A percentile compares a stretch with the other conserved stretches of the same genome.
These are phyloP conservation scores for Kurtzmaniella quercitrusa DNA, from an alignment of 1,139 yeast species.

Conservation along the genomic window DNA sequence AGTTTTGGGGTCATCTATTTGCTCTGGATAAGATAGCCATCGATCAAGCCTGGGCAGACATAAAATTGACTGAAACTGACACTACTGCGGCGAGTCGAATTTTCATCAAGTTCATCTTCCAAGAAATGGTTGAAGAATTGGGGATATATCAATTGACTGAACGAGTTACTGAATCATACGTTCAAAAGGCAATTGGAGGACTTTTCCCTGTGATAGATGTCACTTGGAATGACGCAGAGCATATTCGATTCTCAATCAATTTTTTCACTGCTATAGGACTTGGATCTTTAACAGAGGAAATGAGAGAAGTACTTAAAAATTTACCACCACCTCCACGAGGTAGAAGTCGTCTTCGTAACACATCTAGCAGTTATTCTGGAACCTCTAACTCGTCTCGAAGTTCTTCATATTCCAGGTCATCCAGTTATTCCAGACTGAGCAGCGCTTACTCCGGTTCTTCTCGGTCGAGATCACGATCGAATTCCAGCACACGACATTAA, in stretches of 20 bases:
- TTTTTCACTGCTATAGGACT: constrained; percentile 90
- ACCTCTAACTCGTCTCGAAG: constrained; percentile 11
- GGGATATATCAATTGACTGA: constrained; percentile 51
- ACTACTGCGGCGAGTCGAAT: constrained; percentile 82
- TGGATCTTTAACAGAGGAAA: constrained; percentile 76
- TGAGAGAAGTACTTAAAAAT: constrained; percentile 56
- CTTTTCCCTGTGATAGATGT: constrained; percentile 41
- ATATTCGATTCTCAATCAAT: constrained; percentile 76
- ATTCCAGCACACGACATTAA: constrained; percentile 5
- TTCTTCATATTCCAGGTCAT: constrained; percentile 1
- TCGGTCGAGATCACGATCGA: constrained; percentile 4
- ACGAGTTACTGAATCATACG: constrained; percentile 43
- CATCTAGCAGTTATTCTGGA: constrained; percentile 9
- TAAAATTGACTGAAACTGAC: constrained; percentile 63
- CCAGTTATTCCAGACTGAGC: constrained; percentile 1
- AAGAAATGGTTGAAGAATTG: constrained; percentile 74
- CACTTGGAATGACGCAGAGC: constrained; percentile 48
- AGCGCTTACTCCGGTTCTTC: constrained; percentile 8
- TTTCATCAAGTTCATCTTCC: constrained; percentile 74
- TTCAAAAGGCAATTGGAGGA: constrained; percentile 45
- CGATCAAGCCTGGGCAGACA: constrained; percentile 46
- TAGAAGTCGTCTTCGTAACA: constrained; percentile 8
- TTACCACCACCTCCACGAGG: constrained; percentile 21
- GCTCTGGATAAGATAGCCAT: constrained; percentile 62
- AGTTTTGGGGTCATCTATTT: constrained; percentile 81